Evolutionary conservation across 1,284 basidiomycete species (phyloP).

Genomic region (Stygiomarasmius scandens): DNA sequence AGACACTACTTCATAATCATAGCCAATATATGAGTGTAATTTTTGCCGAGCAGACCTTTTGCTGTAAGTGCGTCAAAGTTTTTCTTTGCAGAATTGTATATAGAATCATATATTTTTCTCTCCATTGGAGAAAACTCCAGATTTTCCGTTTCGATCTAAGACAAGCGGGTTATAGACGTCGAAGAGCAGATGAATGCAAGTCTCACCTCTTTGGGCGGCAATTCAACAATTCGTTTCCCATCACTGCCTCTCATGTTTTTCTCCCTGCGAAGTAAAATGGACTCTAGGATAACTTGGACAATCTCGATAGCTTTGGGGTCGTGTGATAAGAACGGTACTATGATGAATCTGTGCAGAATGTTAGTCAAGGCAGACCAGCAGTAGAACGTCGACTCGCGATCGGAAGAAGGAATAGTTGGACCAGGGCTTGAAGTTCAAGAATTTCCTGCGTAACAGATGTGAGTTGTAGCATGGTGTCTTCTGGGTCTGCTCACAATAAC

Average conservation of each 20-base stretch:
- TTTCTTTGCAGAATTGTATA: conserved; percentile 68
- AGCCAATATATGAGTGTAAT: conserved; percentile 88
- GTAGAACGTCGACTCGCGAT: conserved; percentile 51
- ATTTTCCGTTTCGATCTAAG: conserved; percentile 63
- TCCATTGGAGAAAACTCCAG: conserved; percentile 80
- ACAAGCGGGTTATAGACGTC: neutral
- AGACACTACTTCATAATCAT: conserved; percentile 80
- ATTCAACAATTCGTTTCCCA: conserved; percentile 86
- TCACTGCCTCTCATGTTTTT: conserved; percentile 92
- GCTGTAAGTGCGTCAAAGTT: conserved; percentile 78
- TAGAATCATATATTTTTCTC: conserved; percentile 79
- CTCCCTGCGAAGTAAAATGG: conserved; percentile 87
- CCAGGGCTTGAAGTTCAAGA: conserved; percentile 91
- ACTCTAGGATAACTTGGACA: conserved; percentile 91
- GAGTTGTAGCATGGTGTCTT: conserved; percentile 5
- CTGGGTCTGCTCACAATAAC: conserved; percentile 59
- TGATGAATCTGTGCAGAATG: conserved; percentile 72
- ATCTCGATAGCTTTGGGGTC: conserved; percentile 92
- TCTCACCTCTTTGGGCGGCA: conserved; percentile 82
- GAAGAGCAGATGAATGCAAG: neutral
- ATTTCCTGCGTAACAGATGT: conserved; percentile 59
- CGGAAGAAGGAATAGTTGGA: conserved; percentile 87
- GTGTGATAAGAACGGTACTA: conserved; percentile 82
- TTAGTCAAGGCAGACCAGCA: neutral
- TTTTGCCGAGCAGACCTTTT: conserved; percentile 78